Percentiles rank a stretch among this genome's conserved stretches.
phyloP scores from a whole-genome alignment of 129 eudicot genomes.

The Glebionis coronaria region DNA sequence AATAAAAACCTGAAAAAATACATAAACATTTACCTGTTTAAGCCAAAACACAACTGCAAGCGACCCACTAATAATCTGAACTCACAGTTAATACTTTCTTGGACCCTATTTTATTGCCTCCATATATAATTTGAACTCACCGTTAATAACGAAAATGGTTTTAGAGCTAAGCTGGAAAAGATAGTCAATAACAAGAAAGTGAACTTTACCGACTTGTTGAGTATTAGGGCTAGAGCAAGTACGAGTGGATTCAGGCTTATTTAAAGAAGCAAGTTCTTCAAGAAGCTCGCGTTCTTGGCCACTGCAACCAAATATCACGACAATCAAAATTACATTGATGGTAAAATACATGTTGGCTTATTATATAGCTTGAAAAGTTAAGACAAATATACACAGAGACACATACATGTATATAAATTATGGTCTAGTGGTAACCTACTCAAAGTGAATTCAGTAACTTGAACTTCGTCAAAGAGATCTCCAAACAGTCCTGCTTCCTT shows the following conservation, averaged over 20 bases:
- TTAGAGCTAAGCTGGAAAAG: neutral
- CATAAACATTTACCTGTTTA: too few relatives aligned
- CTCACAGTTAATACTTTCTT: too few relatives aligned
- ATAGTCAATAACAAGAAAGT: neutral
- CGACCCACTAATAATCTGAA: too few relatives aligned
- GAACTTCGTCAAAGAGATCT: constrained; percentile 54
- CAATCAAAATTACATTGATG: constrained; percentile 5
- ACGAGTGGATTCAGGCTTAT: constrained; percentile 42
- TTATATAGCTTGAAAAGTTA: constrained; percentile 19
- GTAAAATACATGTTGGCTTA: neutral
- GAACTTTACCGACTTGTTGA: constrained; percentile 54
- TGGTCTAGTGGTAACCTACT: constrained; percentile 27
- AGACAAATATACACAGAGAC: neutral
- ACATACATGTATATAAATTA: neutral
- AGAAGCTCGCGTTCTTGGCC: constrained; percentile 80
- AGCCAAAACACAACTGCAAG: too few relatives aligned
- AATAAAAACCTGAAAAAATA: too few relatives aligned
- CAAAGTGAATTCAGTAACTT: constrained; percentile 95
- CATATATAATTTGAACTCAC: too few relatives aligned
- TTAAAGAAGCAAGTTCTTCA: constrained; percentile 80
- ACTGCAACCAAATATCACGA: constrained; percentile 37
- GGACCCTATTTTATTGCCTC: too few relatives aligned
- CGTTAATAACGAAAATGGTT: too few relatives aligned
- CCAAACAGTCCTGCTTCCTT: too few relatives aligned
- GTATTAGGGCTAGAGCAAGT: constrained; percentile 50